These are phyloP conservation scores for Suhomyces wounanorum DNA, from an alignment of 1,139 yeast species.

Conservation along the genomic window DNA sequence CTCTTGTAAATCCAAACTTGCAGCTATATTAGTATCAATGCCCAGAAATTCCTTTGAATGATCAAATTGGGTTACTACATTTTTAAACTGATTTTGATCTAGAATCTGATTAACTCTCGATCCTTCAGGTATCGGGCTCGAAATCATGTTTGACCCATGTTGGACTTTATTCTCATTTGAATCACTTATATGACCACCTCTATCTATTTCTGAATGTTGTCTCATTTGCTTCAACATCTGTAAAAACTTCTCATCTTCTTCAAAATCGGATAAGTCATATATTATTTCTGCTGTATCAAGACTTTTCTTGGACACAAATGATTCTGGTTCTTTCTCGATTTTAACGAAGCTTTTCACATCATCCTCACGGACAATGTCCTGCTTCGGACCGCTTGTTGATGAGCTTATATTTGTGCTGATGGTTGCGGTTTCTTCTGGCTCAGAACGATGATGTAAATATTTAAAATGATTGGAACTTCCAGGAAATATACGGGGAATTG, in stretches of 20 bases:
- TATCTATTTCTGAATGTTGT: background rate
- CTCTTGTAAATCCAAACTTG: background rate
- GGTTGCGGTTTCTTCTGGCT: background rate
- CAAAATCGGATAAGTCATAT: constrained; percentile 32
- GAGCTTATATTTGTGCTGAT: background rate
- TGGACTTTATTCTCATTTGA: background rate
- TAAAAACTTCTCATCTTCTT: constrained; percentile 25
- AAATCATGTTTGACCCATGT: background rate
- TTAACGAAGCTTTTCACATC: background rate
- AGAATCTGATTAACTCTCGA: background rate
- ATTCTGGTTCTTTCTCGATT: constrained; percentile 7
- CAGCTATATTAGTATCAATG: background rate
- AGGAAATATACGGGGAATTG: constrained; percentile 13
- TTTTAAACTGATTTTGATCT: background rate
- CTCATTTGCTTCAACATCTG: constrained; percentile 17
- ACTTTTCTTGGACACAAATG: constrained; percentile 7
- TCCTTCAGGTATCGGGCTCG: background rate
- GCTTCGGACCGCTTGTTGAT: background rate
- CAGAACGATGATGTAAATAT: background rate
- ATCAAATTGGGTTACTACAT: background rate
- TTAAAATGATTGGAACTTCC: constrained; percentile 14
- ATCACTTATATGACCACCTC: background rate
- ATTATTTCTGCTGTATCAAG: constrained; percentile 17
- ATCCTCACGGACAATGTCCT: background rate
- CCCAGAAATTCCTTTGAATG: background rate